phyloP scores from a whole-genome alignment of 2,329 filamentous ascomycete genomes.

The Achaetomium macrosporum region DNA sequence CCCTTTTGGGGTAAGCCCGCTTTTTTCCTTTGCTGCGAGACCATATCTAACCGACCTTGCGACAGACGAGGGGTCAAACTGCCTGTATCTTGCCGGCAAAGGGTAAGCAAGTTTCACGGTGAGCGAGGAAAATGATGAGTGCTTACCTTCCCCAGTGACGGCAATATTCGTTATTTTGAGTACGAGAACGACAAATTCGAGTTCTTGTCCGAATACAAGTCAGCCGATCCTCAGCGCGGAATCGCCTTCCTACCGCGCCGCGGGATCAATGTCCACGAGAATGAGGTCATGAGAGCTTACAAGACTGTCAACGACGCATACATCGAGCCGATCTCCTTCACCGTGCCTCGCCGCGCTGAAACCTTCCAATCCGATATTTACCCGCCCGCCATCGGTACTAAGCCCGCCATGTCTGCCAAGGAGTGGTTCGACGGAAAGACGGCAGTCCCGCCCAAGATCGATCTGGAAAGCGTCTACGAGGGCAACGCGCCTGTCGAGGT shows the following conservation, averaged over 20 bases:
- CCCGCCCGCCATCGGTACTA: conserved; percentile 74
- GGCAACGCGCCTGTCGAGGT: conserved; percentile 76
- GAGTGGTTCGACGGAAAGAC: conserved; percentile 89
- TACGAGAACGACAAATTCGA: conserved; percentile 99
- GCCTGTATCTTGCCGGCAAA: conserved; percentile 93
- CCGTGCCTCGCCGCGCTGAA: conserved; percentile 86
- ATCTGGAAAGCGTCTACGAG: conserved; percentile 86
- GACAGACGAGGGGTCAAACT: conserved; percentile 81
- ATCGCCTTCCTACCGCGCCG: conserved; percentile 92
- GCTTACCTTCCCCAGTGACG: conserved; percentile 56
- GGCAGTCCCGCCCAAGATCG: conserved; percentile 81
- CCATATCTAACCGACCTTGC: conserved; percentile 23
- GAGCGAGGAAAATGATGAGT: conserved; percentile 10
- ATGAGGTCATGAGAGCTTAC: conserved; percentile 91
- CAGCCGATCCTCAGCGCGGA: conserved; percentile 88
- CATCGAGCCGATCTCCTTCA: conserved; percentile 96
- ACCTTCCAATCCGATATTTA: conserved; percentile 97
- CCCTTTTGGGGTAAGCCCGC: conserved; percentile 77
- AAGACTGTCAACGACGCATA: conserved; percentile 95
- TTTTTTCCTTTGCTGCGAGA: neutral
- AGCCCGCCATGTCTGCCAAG: conserved; percentile 69
- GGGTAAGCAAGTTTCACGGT: conserved; percentile 54
- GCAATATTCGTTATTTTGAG: conserved; percentile 98
- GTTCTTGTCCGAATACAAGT: conserved; percentile 95
- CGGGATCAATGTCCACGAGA: conserved; percentile 93